Conservation (phyloP, 257 asterid genomes). For the Ajuga chamaepitys region DNA sequence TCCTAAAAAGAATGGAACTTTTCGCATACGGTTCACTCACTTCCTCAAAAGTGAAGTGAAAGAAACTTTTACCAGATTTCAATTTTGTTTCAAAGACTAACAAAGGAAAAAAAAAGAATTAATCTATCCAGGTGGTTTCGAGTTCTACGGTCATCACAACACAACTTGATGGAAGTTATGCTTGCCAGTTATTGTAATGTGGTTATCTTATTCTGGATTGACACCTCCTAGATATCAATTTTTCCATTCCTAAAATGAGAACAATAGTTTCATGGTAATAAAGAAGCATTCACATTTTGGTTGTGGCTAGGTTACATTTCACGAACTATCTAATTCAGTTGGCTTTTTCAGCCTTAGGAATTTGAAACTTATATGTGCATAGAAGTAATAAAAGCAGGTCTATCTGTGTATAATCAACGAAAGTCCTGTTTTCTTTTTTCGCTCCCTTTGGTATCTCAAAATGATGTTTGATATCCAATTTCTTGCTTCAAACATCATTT, state of each 20-base stretch:
- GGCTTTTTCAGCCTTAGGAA: neutral
- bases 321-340: neutral
- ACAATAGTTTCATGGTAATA: neutral
- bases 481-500: no score
- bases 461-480: constrained; percentile 8
- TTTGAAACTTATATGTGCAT: neutral
- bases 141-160: neutral
- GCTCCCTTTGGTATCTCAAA: neutral
- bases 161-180: neutral
- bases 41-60: neutral
- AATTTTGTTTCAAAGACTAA: neutral
- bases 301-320: neutral
- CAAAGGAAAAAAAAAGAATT: neutral
- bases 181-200: neutral
- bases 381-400: neutral
- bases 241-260: neutral
- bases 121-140: neutral
- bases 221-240: neutral
- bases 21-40: neutral
- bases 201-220: neutral
- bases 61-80: neutral
- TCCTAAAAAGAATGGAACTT: neutral
- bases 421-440: neutral
- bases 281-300: neutral
- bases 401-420: neutral